phyloP scores from a whole-genome alignment of 306 rosid species.

The Cicer yamashitae region DNA sequence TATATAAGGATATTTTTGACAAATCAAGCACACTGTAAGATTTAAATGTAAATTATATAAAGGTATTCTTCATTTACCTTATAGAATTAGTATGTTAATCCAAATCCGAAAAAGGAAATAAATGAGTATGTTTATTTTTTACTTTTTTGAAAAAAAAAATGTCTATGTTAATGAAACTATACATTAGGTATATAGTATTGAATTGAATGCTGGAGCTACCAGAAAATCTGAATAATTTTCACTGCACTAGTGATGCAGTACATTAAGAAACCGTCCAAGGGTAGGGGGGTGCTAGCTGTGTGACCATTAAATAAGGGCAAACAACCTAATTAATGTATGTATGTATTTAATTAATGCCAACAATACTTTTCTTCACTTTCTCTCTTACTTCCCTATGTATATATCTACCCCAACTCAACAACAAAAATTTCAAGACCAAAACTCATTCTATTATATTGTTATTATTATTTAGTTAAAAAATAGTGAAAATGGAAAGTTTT shows the following conservation, averaged over 20 bases:
- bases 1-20: too few relatives aligned
- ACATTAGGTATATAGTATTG: too few relatives aligned
- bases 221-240: constrained; percentile 1
- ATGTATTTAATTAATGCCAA: constrained; percentile 30
- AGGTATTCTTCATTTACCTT: too few relatives aligned
- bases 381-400: background rate
- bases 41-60: too few relatives aligned
- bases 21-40: too few relatives aligned
- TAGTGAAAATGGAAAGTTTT: constrained; percentile 23
- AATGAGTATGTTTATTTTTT: too few relatives aligned
- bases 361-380: background rate
- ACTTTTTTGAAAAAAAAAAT: too few relatives aligned
- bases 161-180: too few relatives aligned
- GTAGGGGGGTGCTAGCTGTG: constrained; percentile 27
- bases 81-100: too few relatives aligned
- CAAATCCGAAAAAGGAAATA: too few relatives aligned
- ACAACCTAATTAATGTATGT: background rate
- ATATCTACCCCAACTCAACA: constrained; percentile 27
- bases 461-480: background rate
- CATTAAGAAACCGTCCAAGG: constrained; percentile 29
- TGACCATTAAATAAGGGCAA: constrained; percentile 39
- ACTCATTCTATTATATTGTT: background rate
- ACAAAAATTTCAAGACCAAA: background rate
- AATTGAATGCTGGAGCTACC: constrained; percentile 34
- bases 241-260: background rate